Evolutionary conservation across 2,329 filamentous ascomycete species (phyloP).

Genomic region (Hortaea werneckii): DNA sequence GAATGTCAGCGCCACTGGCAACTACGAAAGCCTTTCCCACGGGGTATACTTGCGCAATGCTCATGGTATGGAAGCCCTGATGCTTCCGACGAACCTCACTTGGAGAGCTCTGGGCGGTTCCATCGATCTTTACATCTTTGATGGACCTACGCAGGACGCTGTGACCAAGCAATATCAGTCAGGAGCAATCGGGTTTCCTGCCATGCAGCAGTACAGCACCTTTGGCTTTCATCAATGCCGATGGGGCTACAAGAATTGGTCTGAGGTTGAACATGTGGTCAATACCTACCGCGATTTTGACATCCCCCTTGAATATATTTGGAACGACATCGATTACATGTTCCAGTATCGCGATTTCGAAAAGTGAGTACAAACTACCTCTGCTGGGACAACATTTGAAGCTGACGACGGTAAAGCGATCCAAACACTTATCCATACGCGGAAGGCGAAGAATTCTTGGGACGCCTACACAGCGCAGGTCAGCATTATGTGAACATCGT

Average conservation of each 20-base stretch:
- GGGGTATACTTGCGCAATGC: conserved; percentile 69
- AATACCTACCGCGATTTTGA: conserved; percentile 34
- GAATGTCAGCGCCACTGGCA: conserved; percentile 40
- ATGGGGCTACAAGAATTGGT: conserved; percentile 72
- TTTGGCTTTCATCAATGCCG: conserved; percentile 77
- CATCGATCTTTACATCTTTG: conserved; percentile 56
- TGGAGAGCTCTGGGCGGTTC: conserved; percentile 66
- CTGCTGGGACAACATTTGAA: no score
- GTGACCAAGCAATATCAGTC: conserved; percentile 59
- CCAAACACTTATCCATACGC: conserved; percentile 40
- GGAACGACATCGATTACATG: conserved; percentile 42
- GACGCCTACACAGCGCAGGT: conserved; percentile 41
- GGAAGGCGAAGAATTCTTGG: conserved; percentile 43
- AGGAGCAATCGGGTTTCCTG: conserved; percentile 58
- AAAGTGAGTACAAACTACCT: no score
- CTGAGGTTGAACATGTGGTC: conserved; percentile 49
- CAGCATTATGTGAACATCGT: conserved; percentile 54
- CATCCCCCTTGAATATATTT: conserved; percentile 47
- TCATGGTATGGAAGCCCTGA: conserved; percentile 63
- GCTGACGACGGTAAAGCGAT: no score
- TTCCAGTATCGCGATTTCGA: conserved; percentile 50
- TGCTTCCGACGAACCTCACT: conserved; percentile 54
- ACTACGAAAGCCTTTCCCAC: conserved; percentile 60
- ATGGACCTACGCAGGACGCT: conserved; percentile 49
- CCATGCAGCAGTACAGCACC: conserved; percentile 72